Evolutionary conservation across 805 yeast species (phyloP).

Genomic region (Cyberlindnera lachancei): DNA sequence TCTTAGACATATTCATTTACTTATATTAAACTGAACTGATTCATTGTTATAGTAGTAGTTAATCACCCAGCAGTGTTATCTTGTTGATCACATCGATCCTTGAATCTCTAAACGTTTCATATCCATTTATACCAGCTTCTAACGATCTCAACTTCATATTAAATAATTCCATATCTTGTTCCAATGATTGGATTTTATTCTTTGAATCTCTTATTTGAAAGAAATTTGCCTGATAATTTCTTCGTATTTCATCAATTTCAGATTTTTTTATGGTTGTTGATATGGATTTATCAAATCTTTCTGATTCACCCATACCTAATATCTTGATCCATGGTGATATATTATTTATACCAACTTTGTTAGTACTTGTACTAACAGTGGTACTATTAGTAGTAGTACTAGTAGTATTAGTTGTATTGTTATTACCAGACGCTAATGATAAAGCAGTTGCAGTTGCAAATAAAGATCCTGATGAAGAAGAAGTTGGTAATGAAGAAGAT

Average conservation of each 20-base stretch:
- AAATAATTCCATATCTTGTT: conserved; percentile 8
- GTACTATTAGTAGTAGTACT: no score
- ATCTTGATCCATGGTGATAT: conserved; percentile 14
- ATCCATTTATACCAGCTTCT: conserved; percentile 11
- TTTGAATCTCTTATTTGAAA: conserved; percentile 7
- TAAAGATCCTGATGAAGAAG: no score
- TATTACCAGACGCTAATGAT: no score
- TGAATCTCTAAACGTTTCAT: conserved; percentile 9
- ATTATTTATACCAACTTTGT: no score
- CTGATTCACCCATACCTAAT: conserved; percentile 11
- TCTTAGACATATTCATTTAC: no score
- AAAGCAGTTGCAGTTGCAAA: no score
- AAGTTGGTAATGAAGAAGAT: no score
- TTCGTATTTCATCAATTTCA: conserved; percentile 10
- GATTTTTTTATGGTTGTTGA: conserved; percentile 5
- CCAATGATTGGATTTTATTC: conserved; percentile 5
- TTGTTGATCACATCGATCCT: conserved; percentile 12
- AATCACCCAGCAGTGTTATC: conserved; percentile 13
- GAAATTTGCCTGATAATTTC: conserved; percentile 9
- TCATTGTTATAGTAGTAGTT: no score
- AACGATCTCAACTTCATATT: conserved; percentile 9
- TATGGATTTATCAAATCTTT: conserved; percentile 5
- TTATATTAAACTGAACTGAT: no score
- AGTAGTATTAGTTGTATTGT: no score
- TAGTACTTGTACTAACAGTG: no score